Evolutionary conservation across 2,329 filamentous ascomycete species (phyloP), one percentile per base, ranked within the genome.

Genomic region (Botryotinia calthae): DNA sequence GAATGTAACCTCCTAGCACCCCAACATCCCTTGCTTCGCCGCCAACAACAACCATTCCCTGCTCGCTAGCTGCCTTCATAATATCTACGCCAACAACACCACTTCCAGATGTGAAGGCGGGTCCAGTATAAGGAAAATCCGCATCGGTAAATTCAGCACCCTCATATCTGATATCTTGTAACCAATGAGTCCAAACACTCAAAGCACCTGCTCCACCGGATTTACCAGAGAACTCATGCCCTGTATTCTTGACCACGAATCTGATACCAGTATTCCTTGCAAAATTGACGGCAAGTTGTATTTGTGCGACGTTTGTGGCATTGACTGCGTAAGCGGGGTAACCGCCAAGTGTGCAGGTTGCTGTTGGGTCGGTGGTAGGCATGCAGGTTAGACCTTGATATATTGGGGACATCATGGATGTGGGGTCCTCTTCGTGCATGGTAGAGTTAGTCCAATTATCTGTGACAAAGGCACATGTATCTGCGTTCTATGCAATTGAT

Each of bases 21-120:
- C 75, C 76, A 54, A 78, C 77, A 14, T 0, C 51, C 2, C 46
- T 40, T 37, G 87, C 86, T 84, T 86, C 25, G 83, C 84, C 14
- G 87, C 89, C 2, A 87, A 82, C 12, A 12, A 88, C 81, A 2
- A 83, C 82, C 82, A 83, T 44, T 86, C 80, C 70, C 84, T 83
- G 72, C 82, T 76, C 4, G 79, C 78, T 70, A 84, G 82, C 5
- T 85, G 82, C 5, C 80, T 81, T 2, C 80, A 79, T 77, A 86
- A 87, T 71, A 44, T 78, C 76, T 0, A 85, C 79, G 6, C 86
- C 83, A 44, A 82, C 80, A 74, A 87, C 86, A 69, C 82, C 82
- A 22, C 82, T 76, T 31, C 82, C 82, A n/a, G 82, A 73, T 2
- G 81, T 81, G 37, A 80, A 79, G 7, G 82, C 83, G 61, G 77